Percentiles rank a stretch among this genome's conserved stretches.
These are phyloP conservation scores for Blastocystis sp. DNA, from an alignment of 352 stramenopile genomes.

Conservation along the genomic window DNA sequence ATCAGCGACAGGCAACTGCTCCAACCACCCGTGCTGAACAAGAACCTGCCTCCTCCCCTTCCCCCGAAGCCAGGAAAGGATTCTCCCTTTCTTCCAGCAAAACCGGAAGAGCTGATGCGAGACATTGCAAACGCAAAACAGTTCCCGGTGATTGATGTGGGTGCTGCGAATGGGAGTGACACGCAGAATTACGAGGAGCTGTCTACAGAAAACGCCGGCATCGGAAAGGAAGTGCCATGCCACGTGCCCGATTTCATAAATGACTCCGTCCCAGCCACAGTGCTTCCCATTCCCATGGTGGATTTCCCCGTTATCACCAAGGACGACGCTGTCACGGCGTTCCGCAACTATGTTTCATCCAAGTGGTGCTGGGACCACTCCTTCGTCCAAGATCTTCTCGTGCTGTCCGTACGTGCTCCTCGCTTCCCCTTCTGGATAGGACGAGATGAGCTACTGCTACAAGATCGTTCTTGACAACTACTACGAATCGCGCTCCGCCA, in stretches of 20 bases:
- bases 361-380: constrained; percentile 40
- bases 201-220: not conserved
- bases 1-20: not conserved
- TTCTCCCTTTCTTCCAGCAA: not conserved
- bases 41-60: constrained; percentile 11
- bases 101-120: constrained; percentile 6
- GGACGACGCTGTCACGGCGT: not conserved
- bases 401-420: not conserved
- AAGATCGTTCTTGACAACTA: constrained; percentile 3
- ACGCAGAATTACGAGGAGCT: constrained; percentile 42
- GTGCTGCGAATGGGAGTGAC: not conserved
- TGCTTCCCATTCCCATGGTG: constrained; percentile 31
- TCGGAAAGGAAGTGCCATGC: constrained; percentile 11
- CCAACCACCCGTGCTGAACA: not conserved
- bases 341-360: constrained; percentile 24
- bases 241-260: not conserved
- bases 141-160: not conserved
- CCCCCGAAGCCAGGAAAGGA: not conserved
- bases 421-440: not conserved
- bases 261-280: not conserved
- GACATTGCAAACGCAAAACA: not conserved
- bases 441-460: constrained; percentile 46
- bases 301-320: constrained; percentile 24
- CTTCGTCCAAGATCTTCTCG: not conserved
- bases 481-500: constrained; percentile 16